Percentiles rank a stretch among this genome's conserved stretches.
phyloP scores from a whole-genome alignment of 257 asterid species.

The Apocynum venetum region DNA sequence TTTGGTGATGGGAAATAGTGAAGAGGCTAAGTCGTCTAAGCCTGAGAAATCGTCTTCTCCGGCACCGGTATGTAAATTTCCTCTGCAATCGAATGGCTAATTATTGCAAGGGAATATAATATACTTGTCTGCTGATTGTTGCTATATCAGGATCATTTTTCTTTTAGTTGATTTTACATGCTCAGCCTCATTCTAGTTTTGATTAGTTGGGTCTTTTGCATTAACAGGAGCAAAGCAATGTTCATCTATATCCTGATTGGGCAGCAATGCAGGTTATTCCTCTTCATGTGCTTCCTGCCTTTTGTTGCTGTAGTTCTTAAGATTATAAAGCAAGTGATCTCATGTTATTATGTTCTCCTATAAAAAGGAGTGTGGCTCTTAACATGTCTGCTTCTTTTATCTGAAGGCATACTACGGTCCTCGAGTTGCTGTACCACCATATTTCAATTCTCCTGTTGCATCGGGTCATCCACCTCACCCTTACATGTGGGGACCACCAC shows the following conservation, averaged over 20 bases:
- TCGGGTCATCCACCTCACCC: slow-evolving; percentile 80
- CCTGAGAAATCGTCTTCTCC: slow-evolving; percentile 60
- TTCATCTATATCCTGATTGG: slow-evolving; percentile 90
- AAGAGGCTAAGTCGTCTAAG: slow-evolving; percentile 59
- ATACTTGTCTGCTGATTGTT: neutral
- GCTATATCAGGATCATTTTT: neutral
- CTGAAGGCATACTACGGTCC: slow-evolving; percentile 88
- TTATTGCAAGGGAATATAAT: neutral
- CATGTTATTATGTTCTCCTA: neutral
- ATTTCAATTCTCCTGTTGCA: slow-evolving; percentile 70
- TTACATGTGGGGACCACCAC: slow-evolving; percentile 96
- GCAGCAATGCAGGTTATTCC: slow-evolving; percentile 82
- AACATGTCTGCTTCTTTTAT: slow-evolving; percentile 15
- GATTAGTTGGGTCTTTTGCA: slow-evolving; percentile 13
- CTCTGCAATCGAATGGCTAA: neutral
- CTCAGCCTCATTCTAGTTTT: neutral
- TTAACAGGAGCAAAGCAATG: slow-evolving; percentile 75
- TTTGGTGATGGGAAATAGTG: slow-evolving; percentile 67
- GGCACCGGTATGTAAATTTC: slow-evolving; percentile 39
- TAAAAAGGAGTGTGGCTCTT: slow-evolving; percentile 1
- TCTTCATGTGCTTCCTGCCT: neutral
- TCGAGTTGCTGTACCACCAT: slow-evolving; percentile 90
- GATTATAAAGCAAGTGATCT: neutral
- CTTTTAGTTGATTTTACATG: neutral
- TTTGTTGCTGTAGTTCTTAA: neutral